Evolutionary conservation across 257 asterid genomes (phyloP).

Genomic region (Primulina eburnea): DNA sequence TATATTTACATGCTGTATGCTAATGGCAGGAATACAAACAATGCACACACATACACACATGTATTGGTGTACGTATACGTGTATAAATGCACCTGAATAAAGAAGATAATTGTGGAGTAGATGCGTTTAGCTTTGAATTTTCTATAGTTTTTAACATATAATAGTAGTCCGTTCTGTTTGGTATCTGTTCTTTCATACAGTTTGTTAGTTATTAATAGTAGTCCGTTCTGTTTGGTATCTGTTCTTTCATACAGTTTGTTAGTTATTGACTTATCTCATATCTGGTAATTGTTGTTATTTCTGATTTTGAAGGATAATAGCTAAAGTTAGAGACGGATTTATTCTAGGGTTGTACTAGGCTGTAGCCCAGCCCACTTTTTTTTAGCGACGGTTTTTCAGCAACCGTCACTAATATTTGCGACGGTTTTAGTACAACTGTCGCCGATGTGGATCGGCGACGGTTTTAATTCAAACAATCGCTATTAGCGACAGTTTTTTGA

Average conservation of each 20-base stretch:
- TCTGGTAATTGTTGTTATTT: background rate
- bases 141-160: background rate
- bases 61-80: too few relatives aligned
- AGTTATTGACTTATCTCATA: background rate
- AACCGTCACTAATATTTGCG: too few relatives aligned
- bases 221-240: background rate
- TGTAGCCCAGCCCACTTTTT: too few relatives aligned
- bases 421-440: too few relatives aligned
- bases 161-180: background rate
- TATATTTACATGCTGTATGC: background rate
- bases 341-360: too few relatives aligned
- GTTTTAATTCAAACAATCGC: too few relatives aligned
- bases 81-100: background rate
- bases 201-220: too few relatives aligned
- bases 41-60: background rate
- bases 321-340: too few relatives aligned
- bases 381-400: too few relatives aligned
- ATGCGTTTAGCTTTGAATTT: background rate
- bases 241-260: background rate
- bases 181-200: background rate
- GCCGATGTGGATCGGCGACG: too few relatives aligned
- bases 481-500: too few relatives aligned
- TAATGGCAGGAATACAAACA: background rate
- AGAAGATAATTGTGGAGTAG: background rate
- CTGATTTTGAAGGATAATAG: too few relatives aligned